phyloP scores from a whole-genome alignment of 805 yeast species.

The Peterozyma xylosa region DNA sequence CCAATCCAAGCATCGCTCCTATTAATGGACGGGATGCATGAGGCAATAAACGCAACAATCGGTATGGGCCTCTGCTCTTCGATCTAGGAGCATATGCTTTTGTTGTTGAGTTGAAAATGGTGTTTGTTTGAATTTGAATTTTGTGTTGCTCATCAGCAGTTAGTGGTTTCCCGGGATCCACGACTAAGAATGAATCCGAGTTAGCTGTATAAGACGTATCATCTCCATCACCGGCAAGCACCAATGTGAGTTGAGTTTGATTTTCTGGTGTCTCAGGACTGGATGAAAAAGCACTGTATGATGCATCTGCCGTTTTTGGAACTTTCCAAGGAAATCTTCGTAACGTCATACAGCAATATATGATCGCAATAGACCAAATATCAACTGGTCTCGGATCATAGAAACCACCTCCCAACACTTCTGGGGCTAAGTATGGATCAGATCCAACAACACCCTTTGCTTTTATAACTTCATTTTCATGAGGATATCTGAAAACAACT shows the following conservation, averaged over 20 bases:
- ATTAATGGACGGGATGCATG: slow-evolving; percentile 54
- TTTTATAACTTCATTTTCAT: slow-evolving; percentile 44
- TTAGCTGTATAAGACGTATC: neutral
- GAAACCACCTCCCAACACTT: slow-evolving; percentile 46
- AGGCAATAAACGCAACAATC: slow-evolving; percentile 69
- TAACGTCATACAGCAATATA: slow-evolving; percentile 83
- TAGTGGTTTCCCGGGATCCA: neutral
- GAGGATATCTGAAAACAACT: slow-evolving; percentile 67
- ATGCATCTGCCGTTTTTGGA: slow-evolving; percentile 70
- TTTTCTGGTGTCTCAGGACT: slow-evolving; percentile 4
- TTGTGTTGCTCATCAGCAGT: slow-evolving; percentile 6
- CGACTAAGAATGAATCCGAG: too few relatives aligned
- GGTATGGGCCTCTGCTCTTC: slow-evolving; percentile 57
- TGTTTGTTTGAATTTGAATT: slow-evolving; percentile 6
- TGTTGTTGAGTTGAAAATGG: slow-evolving; percentile 10
- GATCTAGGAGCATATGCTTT: slow-evolving; percentile 25
- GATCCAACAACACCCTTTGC: slow-evolving; percentile 91
- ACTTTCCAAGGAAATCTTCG: slow-evolving; percentile 94
- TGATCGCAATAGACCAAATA: slow-evolving; percentile 90
- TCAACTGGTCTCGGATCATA: slow-evolving; percentile 89
- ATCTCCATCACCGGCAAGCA: slow-evolving; percentile 1
- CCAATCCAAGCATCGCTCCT: slow-evolving; percentile 54
- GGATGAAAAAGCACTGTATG: slow-evolving; percentile 53
- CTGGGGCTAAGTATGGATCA: slow-evolving; percentile 95
- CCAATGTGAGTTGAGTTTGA: neutral